A percentile compares a stretch with the other conserved stretches of the same genome.
Evolutionary conservation across 108 stramenopile species (phyloP).

Genomic region (Fistulifera pelliculosa): DNA sequence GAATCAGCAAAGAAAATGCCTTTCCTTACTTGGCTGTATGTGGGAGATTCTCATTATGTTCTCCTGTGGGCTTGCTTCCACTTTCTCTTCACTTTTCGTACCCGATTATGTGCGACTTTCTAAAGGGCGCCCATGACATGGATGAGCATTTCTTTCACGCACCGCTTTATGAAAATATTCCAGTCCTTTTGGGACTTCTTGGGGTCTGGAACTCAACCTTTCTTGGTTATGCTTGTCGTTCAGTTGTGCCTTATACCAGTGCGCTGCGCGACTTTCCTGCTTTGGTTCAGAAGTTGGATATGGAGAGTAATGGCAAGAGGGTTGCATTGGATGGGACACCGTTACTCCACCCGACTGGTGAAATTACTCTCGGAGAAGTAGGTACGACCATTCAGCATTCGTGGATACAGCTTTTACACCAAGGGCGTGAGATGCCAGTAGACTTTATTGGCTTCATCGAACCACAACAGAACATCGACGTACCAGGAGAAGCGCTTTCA

Average conservation of each 20-base stretch:
- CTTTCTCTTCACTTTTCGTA: slow-evolving; percentile 86
- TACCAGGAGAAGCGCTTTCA: slow-evolving; percentile 63
- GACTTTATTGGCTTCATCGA: slow-evolving; percentile 97
- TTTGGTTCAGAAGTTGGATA: slow-evolving; percentile 97
- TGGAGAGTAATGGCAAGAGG: slow-evolving; percentile 98
- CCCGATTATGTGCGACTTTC: slow-evolving; percentile 64
- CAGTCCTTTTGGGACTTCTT: slow-evolving; percentile 91
- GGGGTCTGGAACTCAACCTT: slow-evolving; percentile 99
- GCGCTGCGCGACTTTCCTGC: slow-evolving; percentile 89
- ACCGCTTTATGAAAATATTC: slow-evolving; percentile 90
- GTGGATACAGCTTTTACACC: slow-evolving; percentile 98
- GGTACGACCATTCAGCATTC: slow-evolving; percentile 93
- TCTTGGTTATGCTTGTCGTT: slow-evolving; percentile 87
- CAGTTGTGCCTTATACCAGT: slow-evolving; percentile 91
- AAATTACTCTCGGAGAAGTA: slow-evolving; percentile 90
- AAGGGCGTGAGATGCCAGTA: slow-evolving; percentile 91
- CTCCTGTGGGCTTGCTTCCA: slow-evolving; percentile 81
- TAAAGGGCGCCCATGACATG: slow-evolving; percentile 94
- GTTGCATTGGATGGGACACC: slow-evolving; percentile 76
- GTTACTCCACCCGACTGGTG: slow-evolving; percentile 41
- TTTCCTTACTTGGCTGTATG: slow-evolving; percentile 97
- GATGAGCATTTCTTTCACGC: slow-evolving; percentile 97
- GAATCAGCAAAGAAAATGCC: slow-evolving; percentile 71
- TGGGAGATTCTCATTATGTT: slow-evolving; percentile 85
- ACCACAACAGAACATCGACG: slow-evolving; percentile 52